A percentile compares a stretch with the other conserved stretches of the same genome.
phyloP scores from a whole-genome alignment of 1,284 basidiomycete genomes.

The Cryptococcus sp. region DNA sequence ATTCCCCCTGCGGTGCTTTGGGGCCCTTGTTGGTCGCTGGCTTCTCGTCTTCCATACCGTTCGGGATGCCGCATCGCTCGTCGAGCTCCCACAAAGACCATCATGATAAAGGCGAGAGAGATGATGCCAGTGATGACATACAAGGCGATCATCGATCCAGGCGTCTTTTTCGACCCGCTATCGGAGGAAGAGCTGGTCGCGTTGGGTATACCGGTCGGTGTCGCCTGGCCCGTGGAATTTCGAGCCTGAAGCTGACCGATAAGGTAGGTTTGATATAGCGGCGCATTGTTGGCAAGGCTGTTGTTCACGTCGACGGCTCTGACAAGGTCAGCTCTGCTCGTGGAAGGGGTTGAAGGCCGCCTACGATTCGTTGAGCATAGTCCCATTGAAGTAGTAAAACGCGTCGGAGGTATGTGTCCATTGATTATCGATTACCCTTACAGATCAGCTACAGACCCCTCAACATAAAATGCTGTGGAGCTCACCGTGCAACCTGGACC shows the following conservation, averaged over 20 bases:
- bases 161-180: constrained; percentile 15
- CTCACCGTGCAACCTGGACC: constrained; percentile 28
- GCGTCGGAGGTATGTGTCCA: constrained; percentile 55
- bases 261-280: constrained; percentile 54
- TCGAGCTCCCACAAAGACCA: constrained; percentile 75
- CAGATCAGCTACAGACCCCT: neutral
- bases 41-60: constrained; percentile 70
- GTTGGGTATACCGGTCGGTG: constrained; percentile 19
- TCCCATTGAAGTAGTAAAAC: constrained; percentile 53
- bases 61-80: constrained; percentile 82
- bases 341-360: constrained; percentile 44
- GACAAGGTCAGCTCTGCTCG: neutral
- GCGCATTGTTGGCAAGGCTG: constrained; percentile 48
- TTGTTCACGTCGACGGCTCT: constrained; percentile 49
- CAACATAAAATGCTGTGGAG: neutral
- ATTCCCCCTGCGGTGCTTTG: constrained; percentile 73
- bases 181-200: constrained; percentile 10
- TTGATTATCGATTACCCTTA: constrained; percentile 60
- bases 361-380: constrained; percentile 36
- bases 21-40: constrained; percentile 46
- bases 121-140: constrained; percentile 82
- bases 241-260: constrained; percentile 62
- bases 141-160: constrained; percentile 60
- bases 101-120: constrained; percentile 69
- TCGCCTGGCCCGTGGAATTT: constrained; percentile 54